Conservation (phyloP, 495 filamentous ascomycete species). For the Daldinia vernicosa region DNA sequence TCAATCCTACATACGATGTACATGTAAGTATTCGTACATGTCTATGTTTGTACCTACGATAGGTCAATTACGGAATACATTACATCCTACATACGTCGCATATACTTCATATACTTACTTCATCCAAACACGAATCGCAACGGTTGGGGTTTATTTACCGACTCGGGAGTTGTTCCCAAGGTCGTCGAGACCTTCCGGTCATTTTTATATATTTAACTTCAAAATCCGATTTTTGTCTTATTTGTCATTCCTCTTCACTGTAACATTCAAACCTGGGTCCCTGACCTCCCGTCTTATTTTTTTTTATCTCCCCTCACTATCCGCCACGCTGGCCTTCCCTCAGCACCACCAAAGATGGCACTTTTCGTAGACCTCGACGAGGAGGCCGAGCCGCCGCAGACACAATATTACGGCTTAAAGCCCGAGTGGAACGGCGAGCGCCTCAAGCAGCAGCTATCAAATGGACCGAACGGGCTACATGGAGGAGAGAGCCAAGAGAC, state of each 20-base stretch:
- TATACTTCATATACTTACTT: conserved; percentile 8
- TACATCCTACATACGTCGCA: conserved; percentile 1
- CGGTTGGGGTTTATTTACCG: conserved; percentile 33
- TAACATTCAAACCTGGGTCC: neutral
- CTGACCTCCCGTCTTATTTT: neutral
- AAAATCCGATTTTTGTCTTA: conserved; percentile 13
- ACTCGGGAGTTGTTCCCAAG: conserved; percentile 19
- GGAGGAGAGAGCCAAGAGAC: conserved; percentile 31
- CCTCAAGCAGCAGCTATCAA: conserved; percentile 35
- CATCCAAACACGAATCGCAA: conserved; percentile 18
- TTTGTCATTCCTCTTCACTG: conserved; percentile 15
- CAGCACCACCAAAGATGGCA: conserved; percentile 59
- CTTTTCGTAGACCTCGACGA: conserved; percentile 71
- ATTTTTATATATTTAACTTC: conserved; percentile 4
- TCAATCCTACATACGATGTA: neutral
- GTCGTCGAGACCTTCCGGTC: neutral
- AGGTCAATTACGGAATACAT: neutral
- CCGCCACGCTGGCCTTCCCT: conserved; percentile 11
- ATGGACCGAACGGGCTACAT: conserved; percentile 20
- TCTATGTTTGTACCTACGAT: neutral
- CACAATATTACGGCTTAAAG: conserved; percentile 44
- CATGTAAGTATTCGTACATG: neutral
- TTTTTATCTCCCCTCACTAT: neutral
- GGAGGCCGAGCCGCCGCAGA: conserved; percentile 59
- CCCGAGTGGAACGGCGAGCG: conserved; percentile 42